These are phyloP conservation scores for Seiridium cupressi DNA, from an alignment of 2,329 filamentous ascomycete species.

Conservation along the genomic window DNA sequence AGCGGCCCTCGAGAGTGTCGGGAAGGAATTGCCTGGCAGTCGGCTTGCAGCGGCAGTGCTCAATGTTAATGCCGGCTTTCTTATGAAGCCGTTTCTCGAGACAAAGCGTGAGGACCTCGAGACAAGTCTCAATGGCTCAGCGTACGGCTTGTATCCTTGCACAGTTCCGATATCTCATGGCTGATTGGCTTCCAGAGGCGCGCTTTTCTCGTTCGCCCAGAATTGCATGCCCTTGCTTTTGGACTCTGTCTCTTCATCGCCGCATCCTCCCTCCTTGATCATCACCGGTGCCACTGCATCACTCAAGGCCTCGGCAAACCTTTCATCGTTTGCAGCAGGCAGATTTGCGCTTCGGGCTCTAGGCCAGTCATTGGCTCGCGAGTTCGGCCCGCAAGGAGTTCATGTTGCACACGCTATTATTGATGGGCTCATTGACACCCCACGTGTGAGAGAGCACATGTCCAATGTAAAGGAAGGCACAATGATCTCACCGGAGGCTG, in stretches of 20 bases:
- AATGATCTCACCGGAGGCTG: conserved; percentile 66
- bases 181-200: conserved; percentile 37
- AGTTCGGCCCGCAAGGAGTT: conserved; percentile 72
- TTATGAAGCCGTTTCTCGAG: conserved; percentile 59
- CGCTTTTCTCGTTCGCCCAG: conserved; percentile 70
- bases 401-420: conserved; percentile 74
- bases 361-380: conserved; percentile 65
- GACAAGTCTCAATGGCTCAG: conserved; percentile 41
- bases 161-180: neutral
- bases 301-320: conserved; percentile 61
- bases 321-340: conserved; percentile 63
- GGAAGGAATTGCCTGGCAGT: conserved; percentile 50
- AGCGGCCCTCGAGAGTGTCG: conserved; percentile 61
- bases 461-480: conserved; percentile 35
- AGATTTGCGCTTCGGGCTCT: conserved; percentile 71
- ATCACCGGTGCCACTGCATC: conserved; percentile 76
- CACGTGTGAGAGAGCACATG: conserved; percentile 53
- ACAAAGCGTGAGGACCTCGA: conserved; percentile 49
- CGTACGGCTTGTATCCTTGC: conserved; percentile 39
- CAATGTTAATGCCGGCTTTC: conserved; percentile 59
- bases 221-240: conserved; percentile 64
- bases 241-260: conserved; percentile 43
- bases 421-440: conserved; percentile 75
- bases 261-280: conserved; percentile 67
- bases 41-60: conserved; percentile 66